Base-by-base conservation (phyloP, 2,329 filamentous ascomycete species). In the Fusarium sp. region DNA sequence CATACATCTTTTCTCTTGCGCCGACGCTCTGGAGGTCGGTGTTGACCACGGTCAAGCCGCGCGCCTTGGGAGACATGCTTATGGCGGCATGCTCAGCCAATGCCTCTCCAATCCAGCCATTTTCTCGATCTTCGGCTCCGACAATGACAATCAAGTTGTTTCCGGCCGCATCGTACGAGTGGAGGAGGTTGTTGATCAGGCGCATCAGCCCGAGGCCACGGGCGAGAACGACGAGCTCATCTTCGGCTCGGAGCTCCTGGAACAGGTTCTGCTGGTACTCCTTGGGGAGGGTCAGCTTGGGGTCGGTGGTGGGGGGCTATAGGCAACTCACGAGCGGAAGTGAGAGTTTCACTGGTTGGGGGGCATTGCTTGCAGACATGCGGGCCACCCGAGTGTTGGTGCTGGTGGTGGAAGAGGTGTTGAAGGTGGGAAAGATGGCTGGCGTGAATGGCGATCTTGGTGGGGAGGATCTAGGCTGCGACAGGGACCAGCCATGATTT, bases 201-300 rank as follows among this genome's bases (percentile, higher is more conserved):
- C 95, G 94, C 82, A 98, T 90, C 54, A 98, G 92, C 77, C 97
- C 97, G 57, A 99, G 92, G 77, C 97, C 97, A 63, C 95, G 94
- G 48, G 96, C 97, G 65, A 98, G 90, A 64, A 99, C 89, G 78
- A 98, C 93, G 74, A 99, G 92, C 84, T 97, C 93, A 93, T 99
- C 97, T 85, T 98, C 94, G 71, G 91, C 87, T 73, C 95, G 93
- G 76, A 97, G 91, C 85, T 97, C 94, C 82, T 94, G 94, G 86
- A 98, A 98, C 79, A 98, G 91, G 80, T 94, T 93, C 86, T 98
- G 95, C 86, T 99, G 97, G 83, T 97, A 99, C 88, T 95, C 88
- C 91, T 93, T 65, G 45, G n/a, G n/a, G 61, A 43, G 14, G 54
- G 63, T 76, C 65, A 80, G 78, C 32, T 16, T n/a, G 35, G 48